Conservation (phyloP, 148 eudicot species). For the Rhododendron mucronatum region DNA sequence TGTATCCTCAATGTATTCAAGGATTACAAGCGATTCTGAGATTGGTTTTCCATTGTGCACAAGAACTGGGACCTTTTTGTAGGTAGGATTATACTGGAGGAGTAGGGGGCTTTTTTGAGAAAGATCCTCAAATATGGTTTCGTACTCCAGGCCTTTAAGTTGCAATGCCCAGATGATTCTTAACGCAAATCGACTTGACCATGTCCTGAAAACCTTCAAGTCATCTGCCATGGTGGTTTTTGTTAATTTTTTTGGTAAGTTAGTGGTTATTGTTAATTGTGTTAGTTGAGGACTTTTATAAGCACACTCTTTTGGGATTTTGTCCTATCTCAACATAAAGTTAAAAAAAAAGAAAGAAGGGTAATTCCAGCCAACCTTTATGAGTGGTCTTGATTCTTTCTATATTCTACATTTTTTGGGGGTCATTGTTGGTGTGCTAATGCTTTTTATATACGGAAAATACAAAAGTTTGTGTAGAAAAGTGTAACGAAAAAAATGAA, state of each 20-base stretch:
- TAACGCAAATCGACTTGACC: conserved; percentile 31
- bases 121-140: conserved; percentile 28
- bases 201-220: conserved; percentile 33
- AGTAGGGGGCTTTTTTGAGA: conserved; percentile 22
- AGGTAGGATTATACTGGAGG: conserved; percentile 25
- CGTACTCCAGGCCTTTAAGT: conserved; percentile 33
- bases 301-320: too few species aligned
- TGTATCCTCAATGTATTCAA: conserved; percentile 33
- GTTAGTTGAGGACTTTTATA: background rate
- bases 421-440: too few species aligned
- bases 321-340: too few species aligned
- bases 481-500: too few species aligned
- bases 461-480: too few species aligned
- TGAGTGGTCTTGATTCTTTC: too few species aligned
- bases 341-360: too few species aligned
- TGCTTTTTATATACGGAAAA: too few species aligned
- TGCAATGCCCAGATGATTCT: conserved; percentile 30
- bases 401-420: too few species aligned
- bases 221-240: conserved; percentile 23
- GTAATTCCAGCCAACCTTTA: too few species aligned
- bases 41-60: conserved; percentile 31
- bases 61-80: conserved; percentile 33
- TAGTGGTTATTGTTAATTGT: background rate
- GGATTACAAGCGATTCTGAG: conserved; percentile 35
- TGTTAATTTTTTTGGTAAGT: too few species aligned